phyloP scores from a whole-genome alignment of 495 filamentous ascomycete genomes.

The Eremomyces bilateralis region DNA sequence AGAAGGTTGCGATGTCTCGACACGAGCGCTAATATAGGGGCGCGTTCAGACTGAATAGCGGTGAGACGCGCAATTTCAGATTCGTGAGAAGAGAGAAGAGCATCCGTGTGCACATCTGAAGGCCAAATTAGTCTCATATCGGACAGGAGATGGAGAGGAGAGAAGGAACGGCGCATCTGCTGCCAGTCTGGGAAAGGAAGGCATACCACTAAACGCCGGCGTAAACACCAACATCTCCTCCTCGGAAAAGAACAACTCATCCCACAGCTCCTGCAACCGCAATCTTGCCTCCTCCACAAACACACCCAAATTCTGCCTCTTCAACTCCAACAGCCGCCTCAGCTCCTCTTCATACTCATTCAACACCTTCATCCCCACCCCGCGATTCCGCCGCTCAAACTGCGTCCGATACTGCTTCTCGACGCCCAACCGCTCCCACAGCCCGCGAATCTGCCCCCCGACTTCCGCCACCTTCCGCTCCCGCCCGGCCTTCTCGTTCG shows the following conservation, averaged over 20 bases:
- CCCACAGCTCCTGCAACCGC: conserved; percentile 87
- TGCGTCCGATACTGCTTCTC: conserved; percentile 62
- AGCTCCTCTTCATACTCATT: conserved; percentile 91
- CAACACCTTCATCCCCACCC: conserved; percentile 67
- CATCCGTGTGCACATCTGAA: conserved; percentile 61
- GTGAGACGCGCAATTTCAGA: conserved; percentile 69
- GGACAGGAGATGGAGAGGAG: neutral
- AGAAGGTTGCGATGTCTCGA: conserved; percentile 69
- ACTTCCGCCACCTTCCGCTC: conserved; percentile 65
- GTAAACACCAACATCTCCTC: conserved; percentile 97
- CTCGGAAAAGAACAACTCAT: conserved; percentile 78
- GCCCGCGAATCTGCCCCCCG: conserved; percentile 43
- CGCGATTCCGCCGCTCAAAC: conserved; percentile 50
- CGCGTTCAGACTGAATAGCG: conserved; percentile 65
- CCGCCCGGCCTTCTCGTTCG: conserved; percentile 85
- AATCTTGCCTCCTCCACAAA: conserved; percentile 87
- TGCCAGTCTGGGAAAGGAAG: conserved; percentile 1
- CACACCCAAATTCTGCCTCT: conserved; percentile 79
- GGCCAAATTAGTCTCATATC: conserved; percentile 5
- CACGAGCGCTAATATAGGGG: conserved; percentile 59
- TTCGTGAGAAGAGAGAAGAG: conserved; percentile 74
- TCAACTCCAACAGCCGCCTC: conserved; percentile 67
- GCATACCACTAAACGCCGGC: conserved; percentile 65
- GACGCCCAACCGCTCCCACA: conserved; percentile 77
- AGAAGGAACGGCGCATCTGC: neutral